Evolutionary conservation across 2,329 filamentous ascomycete genomes (phyloP).

Genomic region (Botrytis fragariae): DNA sequence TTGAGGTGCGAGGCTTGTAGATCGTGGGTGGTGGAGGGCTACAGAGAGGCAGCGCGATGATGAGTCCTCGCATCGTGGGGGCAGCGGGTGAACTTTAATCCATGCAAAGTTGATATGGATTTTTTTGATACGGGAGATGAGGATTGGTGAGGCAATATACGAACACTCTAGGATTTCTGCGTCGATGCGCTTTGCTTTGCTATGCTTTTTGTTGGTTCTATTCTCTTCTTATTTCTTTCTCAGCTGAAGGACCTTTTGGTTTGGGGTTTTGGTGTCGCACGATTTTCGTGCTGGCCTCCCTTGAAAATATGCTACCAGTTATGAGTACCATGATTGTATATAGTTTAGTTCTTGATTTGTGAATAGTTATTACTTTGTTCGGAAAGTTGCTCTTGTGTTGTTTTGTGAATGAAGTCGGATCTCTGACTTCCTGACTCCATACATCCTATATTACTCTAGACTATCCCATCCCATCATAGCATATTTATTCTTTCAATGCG

Average conservation of each 20-base stretch:
- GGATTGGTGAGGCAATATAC: background rate
- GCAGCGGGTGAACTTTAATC: background rate
- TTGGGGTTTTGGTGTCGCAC: background rate
- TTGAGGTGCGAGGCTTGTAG: background rate
- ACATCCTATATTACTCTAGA: background rate
- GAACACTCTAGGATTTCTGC: too few species aligned
- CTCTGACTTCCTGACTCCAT: background rate
- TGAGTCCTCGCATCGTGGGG: background rate
- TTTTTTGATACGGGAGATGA: background rate
- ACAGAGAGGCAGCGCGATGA: background rate
- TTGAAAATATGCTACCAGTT: background rate
- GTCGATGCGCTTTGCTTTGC: background rate
- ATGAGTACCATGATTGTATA: too few species aligned
- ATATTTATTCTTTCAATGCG: background rate
- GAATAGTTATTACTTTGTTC: background rate
- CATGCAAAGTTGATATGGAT: background rate
- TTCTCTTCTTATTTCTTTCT: background rate
- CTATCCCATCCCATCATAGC: background rate
- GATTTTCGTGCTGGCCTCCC: background rate
- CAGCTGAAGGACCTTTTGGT: background rate
- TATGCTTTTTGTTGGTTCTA: background rate
- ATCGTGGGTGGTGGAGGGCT: background rate
- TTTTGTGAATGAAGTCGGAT: background rate
- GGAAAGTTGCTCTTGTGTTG: background rate
- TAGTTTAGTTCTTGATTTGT: background rate